These are phyloP conservation scores for Colletotrichum kahawae DNA, from an alignment of 2,329 filamentous ascomycete species.

Conservation along the genomic window DNA sequence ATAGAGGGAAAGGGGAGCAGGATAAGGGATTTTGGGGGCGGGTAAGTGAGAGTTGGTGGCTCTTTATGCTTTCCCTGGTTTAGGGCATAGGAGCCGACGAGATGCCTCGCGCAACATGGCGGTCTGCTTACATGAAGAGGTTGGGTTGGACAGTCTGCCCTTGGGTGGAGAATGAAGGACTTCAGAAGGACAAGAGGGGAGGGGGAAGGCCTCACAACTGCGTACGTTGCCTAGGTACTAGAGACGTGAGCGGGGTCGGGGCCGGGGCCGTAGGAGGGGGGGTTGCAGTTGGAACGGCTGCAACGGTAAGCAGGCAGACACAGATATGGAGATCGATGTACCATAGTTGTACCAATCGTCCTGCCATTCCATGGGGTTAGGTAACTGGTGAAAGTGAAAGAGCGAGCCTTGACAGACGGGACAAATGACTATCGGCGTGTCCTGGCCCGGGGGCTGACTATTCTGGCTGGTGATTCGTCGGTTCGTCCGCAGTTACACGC, in stretches of 20 bases:
- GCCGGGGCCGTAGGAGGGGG: not conserved
- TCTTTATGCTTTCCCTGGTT: constrained; percentile 11
- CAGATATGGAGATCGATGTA: not conserved
- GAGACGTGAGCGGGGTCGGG: not conserved
- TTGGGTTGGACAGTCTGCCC: not conserved
- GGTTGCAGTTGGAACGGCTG: not conserved
- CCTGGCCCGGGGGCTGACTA: not conserved
- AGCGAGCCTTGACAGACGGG: not conserved
- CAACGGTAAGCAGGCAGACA: not conserved
- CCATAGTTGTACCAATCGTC: not conserved
- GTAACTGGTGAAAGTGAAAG: not conserved
- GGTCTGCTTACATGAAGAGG: not conserved
- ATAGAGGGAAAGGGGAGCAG: not conserved
- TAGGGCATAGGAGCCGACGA: constrained; percentile 3
- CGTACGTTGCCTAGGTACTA: not conserved
- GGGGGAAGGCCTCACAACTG: not conserved
- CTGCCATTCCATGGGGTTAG: not conserved
- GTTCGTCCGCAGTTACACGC: not conserved
- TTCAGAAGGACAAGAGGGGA: not conserved
- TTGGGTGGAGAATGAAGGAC: not conserved
- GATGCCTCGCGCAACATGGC: not conserved
- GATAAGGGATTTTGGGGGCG: not conserved
- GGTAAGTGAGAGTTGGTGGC: not conserved
- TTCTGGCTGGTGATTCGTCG: not conserved
- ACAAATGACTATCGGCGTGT: not conserved